Evolutionary conservation across 2,329 filamentous ascomycete genomes (phyloP), one percentile per base, ranked within the genome.

Genomic region (Phialophora macrospora): DNA sequence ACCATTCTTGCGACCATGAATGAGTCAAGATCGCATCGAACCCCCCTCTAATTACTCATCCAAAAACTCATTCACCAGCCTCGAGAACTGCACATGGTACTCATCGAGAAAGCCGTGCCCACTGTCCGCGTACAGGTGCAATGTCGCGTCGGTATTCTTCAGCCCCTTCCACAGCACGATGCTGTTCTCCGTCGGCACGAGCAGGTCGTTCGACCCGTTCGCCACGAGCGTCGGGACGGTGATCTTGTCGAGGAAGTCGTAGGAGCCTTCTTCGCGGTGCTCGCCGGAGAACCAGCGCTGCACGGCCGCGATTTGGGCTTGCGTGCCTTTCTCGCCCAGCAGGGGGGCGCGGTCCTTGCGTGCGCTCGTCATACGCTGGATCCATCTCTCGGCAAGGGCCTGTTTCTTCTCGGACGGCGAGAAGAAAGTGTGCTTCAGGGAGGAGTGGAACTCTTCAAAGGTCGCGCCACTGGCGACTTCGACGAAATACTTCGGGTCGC

Each of bases 31-130:
- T 58, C n/a, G 12, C n/a, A 14, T 17, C 34, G 12, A 20, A 6
- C 28, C 52, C 3, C 11, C 20, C 26, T 52, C 49, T 32, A n/a
- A n/a, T n/a, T n/a, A 24, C 28, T 65, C 62, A 32, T 68, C 63
- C 48, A 68, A 24, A 52, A 68, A 66, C 26, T 60, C 62, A 49
- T 68, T 68, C n/a, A 68, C 63, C 54, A 63, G 41, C 34, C 41
- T 55, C 11, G 62, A 58, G 44, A 68, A 68, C 3, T 65, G 62
- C 2, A 34, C 54, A 32, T 61, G 59, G 24, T 65, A 68, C 63
- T 68, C 62, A 28, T 63, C 59, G 54, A 68, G 24, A 24, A 68
- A 68, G 4, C 66, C 66, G 49, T 65, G 66, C 6, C 66, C 63
- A 26, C 55, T 63, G 38, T 68, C 62, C 34, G 63, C 57, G 32